A percentile compares a stretch with the other conserved stretches of the same genome.
These are phyloP conservation scores for Bocquillonia castaneifolia DNA, from an alignment of 441 rosid genomes.

Conservation along the genomic window DNA sequence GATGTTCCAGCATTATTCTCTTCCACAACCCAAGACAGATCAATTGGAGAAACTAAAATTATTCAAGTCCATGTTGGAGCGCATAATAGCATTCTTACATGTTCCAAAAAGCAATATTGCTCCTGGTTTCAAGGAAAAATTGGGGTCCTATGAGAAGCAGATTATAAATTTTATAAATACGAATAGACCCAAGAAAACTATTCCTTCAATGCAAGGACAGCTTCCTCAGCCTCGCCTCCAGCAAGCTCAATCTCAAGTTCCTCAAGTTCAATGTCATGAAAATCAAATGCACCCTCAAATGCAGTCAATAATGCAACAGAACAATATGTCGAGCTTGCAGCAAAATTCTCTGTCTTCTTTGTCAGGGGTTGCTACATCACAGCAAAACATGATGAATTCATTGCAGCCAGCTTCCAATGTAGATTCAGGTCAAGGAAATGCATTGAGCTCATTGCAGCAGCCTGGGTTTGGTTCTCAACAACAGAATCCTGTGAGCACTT, in stretches of 20 bases:
- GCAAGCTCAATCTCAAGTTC: conserved; percentile 53
- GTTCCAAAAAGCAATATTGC: conserved; percentile 44
- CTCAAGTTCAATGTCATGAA: conserved; percentile 68
- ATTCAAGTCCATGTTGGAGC: conserved; percentile 70
- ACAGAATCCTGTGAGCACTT: conserved; percentile 54
- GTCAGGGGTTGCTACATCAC: conserved; percentile 57
- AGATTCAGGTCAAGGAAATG: conserved; percentile 72
- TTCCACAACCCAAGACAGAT: conserved; percentile 65
- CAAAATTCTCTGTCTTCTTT: conserved; percentile 58
- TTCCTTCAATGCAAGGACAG: conserved; percentile 51
- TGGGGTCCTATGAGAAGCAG: conserved; percentile 69
- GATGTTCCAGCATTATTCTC: conserved; percentile 44
- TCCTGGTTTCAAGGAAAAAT: conserved; percentile 59
- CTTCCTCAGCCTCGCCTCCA: conserved; percentile 60
- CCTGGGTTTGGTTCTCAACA: conserved; percentile 55
- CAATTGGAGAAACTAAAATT: conserved; percentile 68
- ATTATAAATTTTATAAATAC: conserved; percentile 51
- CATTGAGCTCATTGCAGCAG: conserved; percentile 60
- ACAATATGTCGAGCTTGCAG: conserved; percentile 56
- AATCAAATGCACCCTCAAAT: conserved; percentile 65
- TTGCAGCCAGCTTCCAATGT: conserved; percentile 50
- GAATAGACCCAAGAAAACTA: conserved; percentile 50
- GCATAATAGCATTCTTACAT: conserved; percentile 46
- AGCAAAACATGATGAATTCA: conserved; percentile 57
- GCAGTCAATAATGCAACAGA: conserved; percentile 68